Evolutionary conservation across 768 basidiomycete genomes (phyloP), one percentile per base, ranked within the genome.

Genomic region (Tricholoma sp.): DNA sequence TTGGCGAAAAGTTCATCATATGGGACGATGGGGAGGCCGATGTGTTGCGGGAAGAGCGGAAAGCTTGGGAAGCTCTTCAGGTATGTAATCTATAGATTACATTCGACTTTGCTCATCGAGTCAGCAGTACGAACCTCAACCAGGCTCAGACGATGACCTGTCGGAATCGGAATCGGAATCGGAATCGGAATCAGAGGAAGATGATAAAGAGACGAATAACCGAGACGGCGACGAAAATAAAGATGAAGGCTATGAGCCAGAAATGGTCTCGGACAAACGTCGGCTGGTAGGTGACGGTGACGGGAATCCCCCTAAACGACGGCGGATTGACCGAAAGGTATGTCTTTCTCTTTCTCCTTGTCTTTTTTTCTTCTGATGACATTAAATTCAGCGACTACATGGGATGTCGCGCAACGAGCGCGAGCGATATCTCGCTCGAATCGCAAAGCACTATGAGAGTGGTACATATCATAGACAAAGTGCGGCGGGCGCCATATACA

Each of bases 11-110:
- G 52, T 84, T 98, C 18, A 76, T 96, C 29, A 79, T 98, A 0
- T 99, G 97, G 97, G 93, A 94, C 61, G 94, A 96, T 64, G 93
- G 92, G 3, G 85, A 83, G 16, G 87, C 85, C 2, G 85, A 86
- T 56, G 78, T 78, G 56, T 75, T 96, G 63, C 74, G 75, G 35
- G 82, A 88, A 45, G 86, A 93, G 64, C 79, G 80, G 65, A 85
- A 84, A 64, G 89, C 94, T 39, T 98, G 88, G 84, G 89, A 95
- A 71, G 83, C 86, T 11, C 71, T 94, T 95, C 65, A 62, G 81
- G 70, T 27, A 45, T 46, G 50, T 5, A 37, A 29, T 54, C 57
- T 14, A 37, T 18, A 18, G 18, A 21, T 7, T 11, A 16, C 21
- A 19, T 43, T 56, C 31, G 35, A 18, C 31, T 37, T 51, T 56